Evolutionary conservation across 192 early-diverging fungal genomes (phyloP).

Genomic region (Geranomyces variabilis): DNA sequence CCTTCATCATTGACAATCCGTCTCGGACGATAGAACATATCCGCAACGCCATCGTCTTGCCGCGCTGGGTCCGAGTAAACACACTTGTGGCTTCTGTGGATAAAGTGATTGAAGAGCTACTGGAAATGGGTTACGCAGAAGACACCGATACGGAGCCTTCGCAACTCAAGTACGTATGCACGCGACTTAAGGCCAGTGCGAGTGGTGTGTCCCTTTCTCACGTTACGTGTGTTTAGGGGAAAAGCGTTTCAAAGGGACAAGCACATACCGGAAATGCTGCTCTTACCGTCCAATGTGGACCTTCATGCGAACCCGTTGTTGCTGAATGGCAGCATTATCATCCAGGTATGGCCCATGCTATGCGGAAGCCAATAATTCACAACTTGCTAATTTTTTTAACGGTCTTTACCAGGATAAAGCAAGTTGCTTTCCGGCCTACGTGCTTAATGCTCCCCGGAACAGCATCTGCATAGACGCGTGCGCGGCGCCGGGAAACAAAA

Average conservation of each 20-base stretch:
- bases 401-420: conserved; percentile 74
- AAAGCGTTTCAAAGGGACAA: conserved; percentile 59
- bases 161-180: conserved; percentile 6
- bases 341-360: conserved; percentile 64
- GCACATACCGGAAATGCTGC: conserved; percentile 81
- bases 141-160: conserved; percentile 38
- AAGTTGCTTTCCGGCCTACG: conserved; percentile 90
- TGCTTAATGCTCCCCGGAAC: conserved; percentile 62
- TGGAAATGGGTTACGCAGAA: conserved; percentile 55
- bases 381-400: background rate
- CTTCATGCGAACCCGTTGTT: conserved; percentile 83
- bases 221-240: background rate
- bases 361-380: background rate
- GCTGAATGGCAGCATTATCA: conserved; percentile 75
- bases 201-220: background rate
- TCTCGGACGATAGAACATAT: conserved; percentile 8
- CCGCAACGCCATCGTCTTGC: conserved; percentile 59
- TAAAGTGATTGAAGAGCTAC: conserved; percentile 65
- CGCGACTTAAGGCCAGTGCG: too few relatives aligned
- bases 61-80: conserved; percentile 90
- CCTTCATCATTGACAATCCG: too few relatives aligned
- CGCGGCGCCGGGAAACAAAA: conserved; percentile 97
- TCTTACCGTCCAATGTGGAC: conserved; percentile 85
- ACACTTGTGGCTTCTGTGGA: conserved; percentile 72
- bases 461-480: conserved; percentile 88